Percentiles rank a stretch among this genome's conserved stretches.
Conservation (phyloP, 2,329 filamentous ascomycete species). For the Monosporascus sp. region DNA sequence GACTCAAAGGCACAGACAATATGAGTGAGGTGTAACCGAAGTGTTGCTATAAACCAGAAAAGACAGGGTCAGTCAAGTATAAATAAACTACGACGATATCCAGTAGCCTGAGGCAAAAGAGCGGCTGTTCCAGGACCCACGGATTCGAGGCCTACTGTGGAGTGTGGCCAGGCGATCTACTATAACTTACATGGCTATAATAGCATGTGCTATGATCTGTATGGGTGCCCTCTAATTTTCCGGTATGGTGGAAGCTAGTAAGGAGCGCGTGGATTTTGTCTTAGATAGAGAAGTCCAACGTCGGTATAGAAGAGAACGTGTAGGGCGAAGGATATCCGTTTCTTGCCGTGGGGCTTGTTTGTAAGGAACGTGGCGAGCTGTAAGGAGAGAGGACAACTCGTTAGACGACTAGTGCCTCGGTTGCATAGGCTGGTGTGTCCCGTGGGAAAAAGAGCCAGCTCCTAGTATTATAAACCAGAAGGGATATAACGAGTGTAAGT, state of each 20-base stretch:
- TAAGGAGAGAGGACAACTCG: slow-evolving; percentile 37
- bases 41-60: slow-evolving; percentile 28
- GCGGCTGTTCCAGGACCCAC: slow-evolving; percentile 5
- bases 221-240: slow-evolving; percentile 23
- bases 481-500: slow-evolving; percentile 34
- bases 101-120: neutral
- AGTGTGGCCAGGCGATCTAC: slow-evolving; percentile 26
- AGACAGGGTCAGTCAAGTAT: neutral
- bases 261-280: slow-evolving; percentile 31
- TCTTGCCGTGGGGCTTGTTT: slow-evolving; percentile 9
- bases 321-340: slow-evolving; percentile 15
- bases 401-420: slow-evolving; percentile 30
- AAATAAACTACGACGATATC: neutral
- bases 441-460: slow-evolving; percentile 50
- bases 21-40: slow-evolving; percentile 28
- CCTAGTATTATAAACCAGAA: slow-evolving; percentile 42
- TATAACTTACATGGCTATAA: slow-evolving; percentile 36
- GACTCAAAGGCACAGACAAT: slow-evolving; percentile 28
- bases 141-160: slow-evolving; percentile 32
- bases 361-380: slow-evolving; percentile 40
- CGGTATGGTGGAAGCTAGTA: slow-evolving; percentile 22
- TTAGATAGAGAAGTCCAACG: slow-evolving; percentile 34
- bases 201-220: slow-evolving; percentile 28
- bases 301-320: slow-evolving; percentile 32
- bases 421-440: slow-evolving; percentile 32